Evolutionary conservation across 352 stramenopile genomes (phyloP).

Genomic region (Globisporangium viniferum): DNA sequence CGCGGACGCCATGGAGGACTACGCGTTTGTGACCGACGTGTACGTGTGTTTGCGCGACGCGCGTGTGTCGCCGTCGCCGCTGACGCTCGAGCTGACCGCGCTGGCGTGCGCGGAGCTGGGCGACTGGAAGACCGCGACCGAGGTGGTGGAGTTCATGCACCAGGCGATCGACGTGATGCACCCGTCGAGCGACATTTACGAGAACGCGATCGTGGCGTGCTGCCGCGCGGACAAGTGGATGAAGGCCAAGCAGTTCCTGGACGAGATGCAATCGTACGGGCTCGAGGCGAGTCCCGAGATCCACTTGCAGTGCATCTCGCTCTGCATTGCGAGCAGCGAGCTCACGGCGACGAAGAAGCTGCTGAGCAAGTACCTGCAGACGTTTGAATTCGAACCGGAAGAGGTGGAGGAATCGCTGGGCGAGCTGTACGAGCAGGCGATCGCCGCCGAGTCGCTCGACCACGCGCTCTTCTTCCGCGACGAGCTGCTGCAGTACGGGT

Average conservation of each 20-base stretch:
- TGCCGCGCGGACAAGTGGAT: conserved; percentile 60
- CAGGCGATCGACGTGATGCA: conserved; percentile 65
- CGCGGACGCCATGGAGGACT: conserved; percentile 53
- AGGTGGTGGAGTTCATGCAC: conserved; percentile 76
- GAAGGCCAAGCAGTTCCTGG: conserved; percentile 61
- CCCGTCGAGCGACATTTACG: conserved; percentile 61
- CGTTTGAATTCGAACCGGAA: conserved; percentile 30
- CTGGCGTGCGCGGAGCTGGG: conserved; percentile 52
- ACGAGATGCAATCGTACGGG: conserved; percentile 51
- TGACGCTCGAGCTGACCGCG: conserved; percentile 66
- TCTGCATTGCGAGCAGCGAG: conserved; percentile 50
- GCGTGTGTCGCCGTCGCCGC: conserved; percentile 54
- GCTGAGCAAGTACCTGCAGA: conserved; percentile 36
- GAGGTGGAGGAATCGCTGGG: conserved; percentile 40
- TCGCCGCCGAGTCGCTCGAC: conserved; percentile 41
- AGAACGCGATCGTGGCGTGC: conserved; percentile 65
- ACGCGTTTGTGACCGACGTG: conserved; percentile 51
- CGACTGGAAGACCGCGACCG: conserved; percentile 46
- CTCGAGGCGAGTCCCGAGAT: conserved; percentile 55
- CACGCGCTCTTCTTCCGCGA: conserved; percentile 63
- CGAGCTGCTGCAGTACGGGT: conserved; percentile 32
- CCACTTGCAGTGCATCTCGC: conserved; percentile 44
- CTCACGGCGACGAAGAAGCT: conserved; percentile 49
- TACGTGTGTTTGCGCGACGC: conserved; percentile 56
- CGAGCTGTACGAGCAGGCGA: conserved; percentile 36